Percentiles rank a stretch among this genome's conserved stretches.
Conservation (phyloP, 768 basidiomycete species). For the Phylloporus rhodoxanthus region DNA sequence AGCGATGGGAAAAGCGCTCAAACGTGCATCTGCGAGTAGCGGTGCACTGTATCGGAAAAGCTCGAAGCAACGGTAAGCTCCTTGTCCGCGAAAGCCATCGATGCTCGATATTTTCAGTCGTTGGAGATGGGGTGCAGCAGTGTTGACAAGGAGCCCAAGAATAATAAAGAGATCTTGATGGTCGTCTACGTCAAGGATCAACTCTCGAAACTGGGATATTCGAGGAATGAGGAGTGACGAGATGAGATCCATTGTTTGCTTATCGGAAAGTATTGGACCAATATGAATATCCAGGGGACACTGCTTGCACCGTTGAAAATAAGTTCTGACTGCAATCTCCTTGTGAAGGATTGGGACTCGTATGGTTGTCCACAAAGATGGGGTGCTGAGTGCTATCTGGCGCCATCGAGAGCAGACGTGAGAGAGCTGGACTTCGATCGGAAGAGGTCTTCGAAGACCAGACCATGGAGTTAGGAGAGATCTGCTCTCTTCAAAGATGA, state of each 20-base stretch:
- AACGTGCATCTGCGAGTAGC: slow-evolving; percentile 26
- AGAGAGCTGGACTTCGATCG: slow-evolving; percentile 32
- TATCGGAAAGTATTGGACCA: slow-evolving; percentile 24
- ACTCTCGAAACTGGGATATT: slow-evolving; percentile 28
- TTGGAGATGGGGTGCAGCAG: slow-evolving; percentile 23
- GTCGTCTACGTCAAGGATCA: slow-evolving; percentile 28
- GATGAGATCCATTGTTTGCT: slow-evolving; percentile 21
- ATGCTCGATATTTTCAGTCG: slow-evolving; percentile 28
- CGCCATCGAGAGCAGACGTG: slow-evolving; percentile 34
- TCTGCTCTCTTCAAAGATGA: slow-evolving; percentile 31
- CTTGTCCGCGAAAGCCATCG: slow-evolving; percentile 22
- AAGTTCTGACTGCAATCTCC: slow-evolving; percentile 23
- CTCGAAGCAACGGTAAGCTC: slow-evolving; percentile 24
- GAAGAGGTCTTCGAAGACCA: slow-evolving; percentile 26
- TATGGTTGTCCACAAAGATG: slow-evolving; percentile 34
- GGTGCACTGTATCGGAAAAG: slow-evolving; percentile 32
- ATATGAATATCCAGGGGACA: slow-evolving; percentile 30
- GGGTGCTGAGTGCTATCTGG: slow-evolving; percentile 29
- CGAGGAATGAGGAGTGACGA: slow-evolving; percentile 26
- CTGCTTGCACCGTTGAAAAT: slow-evolving; percentile 30
- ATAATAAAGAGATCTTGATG: slow-evolving; percentile 25
- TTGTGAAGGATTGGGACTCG: slow-evolving; percentile 29
- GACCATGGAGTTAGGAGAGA: slow-evolving; percentile 24
- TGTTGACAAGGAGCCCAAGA: slow-evolving; percentile 19
- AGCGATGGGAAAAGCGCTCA: slow-evolving; percentile 31